Conservation (phyloP, 768 basidiomycete genomes). For the Hericium coralloides region DNA sequence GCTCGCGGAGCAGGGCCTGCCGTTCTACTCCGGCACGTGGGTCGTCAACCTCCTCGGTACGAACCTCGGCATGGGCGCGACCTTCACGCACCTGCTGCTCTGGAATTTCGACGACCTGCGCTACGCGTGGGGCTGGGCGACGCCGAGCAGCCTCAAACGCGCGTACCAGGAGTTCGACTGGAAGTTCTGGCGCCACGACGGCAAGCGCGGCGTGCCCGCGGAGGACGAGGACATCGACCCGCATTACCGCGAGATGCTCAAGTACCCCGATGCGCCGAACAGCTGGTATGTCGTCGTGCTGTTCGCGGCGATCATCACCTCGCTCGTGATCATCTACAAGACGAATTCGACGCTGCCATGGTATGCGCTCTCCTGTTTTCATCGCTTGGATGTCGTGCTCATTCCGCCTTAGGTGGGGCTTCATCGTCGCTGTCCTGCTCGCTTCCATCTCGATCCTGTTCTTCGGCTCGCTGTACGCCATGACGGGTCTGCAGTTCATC, state of each 20-base stretch:
- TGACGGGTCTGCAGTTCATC: constrained; percentile 36
- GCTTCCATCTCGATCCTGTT: constrained; percentile 37
- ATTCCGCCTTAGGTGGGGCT: constrained; percentile 32
- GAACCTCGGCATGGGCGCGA: constrained; percentile 40
- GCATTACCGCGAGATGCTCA: constrained; percentile 43
- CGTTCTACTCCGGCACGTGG: constrained; percentile 42
- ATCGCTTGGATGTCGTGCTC: not conserved
- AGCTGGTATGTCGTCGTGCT: constrained; percentile 25
- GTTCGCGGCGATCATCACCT: constrained; percentile 21
- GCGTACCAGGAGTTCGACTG: constrained; percentile 30
- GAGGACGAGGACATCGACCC: constrained; percentile 32
- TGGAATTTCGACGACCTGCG: constrained; percentile 36
- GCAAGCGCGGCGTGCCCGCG: constrained; percentile 18
- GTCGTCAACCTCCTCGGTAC: constrained; percentile 33
- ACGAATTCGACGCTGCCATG: constrained; percentile 39
- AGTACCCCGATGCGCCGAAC: constrained; percentile 28
- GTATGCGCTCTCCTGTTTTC: constrained; percentile 16
- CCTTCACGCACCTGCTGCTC: constrained; percentile 37
- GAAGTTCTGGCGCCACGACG: constrained; percentile 35
- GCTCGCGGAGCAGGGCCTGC: constrained; percentile 33
- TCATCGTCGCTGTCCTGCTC: constrained; percentile 33
- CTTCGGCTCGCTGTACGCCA: constrained; percentile 36
- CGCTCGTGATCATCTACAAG: constrained; percentile 36
- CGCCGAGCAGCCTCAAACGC: constrained; percentile 24
- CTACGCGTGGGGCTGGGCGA: constrained; percentile 38